Base-by-base conservation (phyloP, 208 protist species). In the Blechomonas ayalai region DNA sequence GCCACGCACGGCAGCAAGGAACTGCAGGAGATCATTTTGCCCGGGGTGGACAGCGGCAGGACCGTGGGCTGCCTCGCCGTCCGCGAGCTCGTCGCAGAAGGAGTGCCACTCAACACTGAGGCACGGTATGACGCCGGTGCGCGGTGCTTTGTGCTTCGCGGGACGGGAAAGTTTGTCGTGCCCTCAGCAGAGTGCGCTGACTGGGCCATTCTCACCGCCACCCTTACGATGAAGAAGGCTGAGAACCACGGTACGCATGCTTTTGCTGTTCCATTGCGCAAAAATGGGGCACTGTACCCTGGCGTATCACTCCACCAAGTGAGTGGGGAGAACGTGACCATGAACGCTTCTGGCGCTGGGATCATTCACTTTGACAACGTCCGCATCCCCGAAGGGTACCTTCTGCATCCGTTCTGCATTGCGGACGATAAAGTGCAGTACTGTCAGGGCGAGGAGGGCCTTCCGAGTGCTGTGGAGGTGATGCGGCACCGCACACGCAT, bases 151-250 rank as follows among this genome's bases (percentile, higher is more conserved):
- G 52, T 86, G 15, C 59, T 94, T 19, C 58, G 82, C 19, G 86
- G 86, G 13, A 68, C 80, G 0, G 82, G 80, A 10, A 90, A 94
- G 63, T 91, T 94, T 58, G 69, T 52, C n/a, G 69, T 94, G 18
- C 73, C 88, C 4, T 70, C 50, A 25, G 86, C 71, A 5, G 61
- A 57, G 23, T 70, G 58, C 32, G 82, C 86, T 32, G 76, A 94
- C 45, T 90, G 78, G 77, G 79, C 73, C 8, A 55, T 90, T 44
- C 69, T 94, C 23, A 80, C 73, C 32, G 86, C 80, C 16, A 91
- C 74, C 15, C 61, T 94, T 31, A 91, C 78, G 23, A 38, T 71
- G 10, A 68, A 80, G 48, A 87, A 87, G 38, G 69, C 70, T 35
- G 80, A 91, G 27, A 80, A 91, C 62, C 67, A 83, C 40, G 82